Conservation (phyloP, 331 rosid species). For the Telfairia occidentalis region DNA sequence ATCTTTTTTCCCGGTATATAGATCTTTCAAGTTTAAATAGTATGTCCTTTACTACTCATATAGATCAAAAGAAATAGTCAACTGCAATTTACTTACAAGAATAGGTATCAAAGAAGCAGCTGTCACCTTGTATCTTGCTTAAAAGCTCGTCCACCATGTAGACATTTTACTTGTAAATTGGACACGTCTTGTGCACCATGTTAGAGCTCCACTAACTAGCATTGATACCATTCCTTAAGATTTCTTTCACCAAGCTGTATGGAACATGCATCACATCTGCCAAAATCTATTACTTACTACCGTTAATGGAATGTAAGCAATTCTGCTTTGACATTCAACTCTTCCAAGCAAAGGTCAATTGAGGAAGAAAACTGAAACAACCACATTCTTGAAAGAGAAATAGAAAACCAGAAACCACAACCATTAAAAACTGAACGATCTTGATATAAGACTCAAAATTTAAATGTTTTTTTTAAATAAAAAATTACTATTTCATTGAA, state of each 20-base stretch:
- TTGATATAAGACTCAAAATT: not conserved
- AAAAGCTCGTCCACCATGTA: not conserved
- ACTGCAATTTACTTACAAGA: not conserved
- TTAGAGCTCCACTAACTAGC: not conserved
- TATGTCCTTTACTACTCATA: not conserved
- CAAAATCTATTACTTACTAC: not conserved
- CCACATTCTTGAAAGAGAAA: not conserved
- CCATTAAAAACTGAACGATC: not conserved
- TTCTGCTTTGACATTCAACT: not conserved
- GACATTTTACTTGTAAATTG: not conserved
- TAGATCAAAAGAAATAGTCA: slow-evolving; percentile 1
- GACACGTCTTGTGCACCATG: not conserved
- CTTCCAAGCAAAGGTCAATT: not conserved
- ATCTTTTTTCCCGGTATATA: not conserved
- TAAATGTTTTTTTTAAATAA: not conserved
- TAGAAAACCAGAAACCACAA: not conserved
- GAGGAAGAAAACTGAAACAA: not conserved
- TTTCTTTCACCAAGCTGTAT: not conserved
- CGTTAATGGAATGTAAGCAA: not conserved
- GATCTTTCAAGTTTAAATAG: not conserved
- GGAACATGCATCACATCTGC: not conserved
- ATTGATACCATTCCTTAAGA: not conserved
- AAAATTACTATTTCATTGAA: not conserved
- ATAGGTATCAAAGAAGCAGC: not conserved
- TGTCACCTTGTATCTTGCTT: not conserved